A percentile compares a stretch with the other conserved stretches of the same genome.
Evolutionary conservation across 2,329 filamentous ascomycete genomes (phyloP).

Genomic region (Aspergillus latus): DNA sequence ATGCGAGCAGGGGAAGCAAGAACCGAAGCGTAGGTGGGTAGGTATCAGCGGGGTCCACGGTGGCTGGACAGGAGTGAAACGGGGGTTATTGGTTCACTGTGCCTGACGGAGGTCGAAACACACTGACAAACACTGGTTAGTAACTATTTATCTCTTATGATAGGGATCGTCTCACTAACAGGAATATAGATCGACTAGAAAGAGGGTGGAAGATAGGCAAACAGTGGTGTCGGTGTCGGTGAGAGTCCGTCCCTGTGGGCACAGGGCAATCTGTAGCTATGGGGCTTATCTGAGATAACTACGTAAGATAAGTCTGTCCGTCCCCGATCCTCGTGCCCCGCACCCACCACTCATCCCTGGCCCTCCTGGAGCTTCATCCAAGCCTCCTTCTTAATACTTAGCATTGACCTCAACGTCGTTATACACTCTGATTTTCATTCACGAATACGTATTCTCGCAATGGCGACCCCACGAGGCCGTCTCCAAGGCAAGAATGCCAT

Average conservation of each 20-base stretch:
- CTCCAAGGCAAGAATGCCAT: constrained; percentile 25
- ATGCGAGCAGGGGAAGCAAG: background rate
- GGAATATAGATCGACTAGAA: background rate
- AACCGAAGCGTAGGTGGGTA: background rate
- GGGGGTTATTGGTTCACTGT: too few species aligned
- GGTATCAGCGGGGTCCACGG: background rate
- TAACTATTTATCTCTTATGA: background rate
- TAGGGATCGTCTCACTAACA: background rate
- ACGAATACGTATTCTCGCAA: constrained; percentile 4
- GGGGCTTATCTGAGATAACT: constrained; percentile 11
- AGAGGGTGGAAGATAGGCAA: background rate
- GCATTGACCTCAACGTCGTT: background rate
- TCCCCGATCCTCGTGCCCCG: background rate
- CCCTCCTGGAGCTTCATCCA: background rate
- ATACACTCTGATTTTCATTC: background rate
- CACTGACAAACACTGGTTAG: background rate
- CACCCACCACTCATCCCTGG: constrained; percentile 1
- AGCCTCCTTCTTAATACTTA: background rate
- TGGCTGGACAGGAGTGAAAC: background rate
- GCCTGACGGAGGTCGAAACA: background rate
- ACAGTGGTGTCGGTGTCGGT: background rate
- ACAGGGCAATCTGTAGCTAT: background rate
- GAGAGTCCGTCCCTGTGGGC: background rate
- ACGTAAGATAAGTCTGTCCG: background rate
- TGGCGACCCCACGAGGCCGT: constrained; percentile 18